Percentiles rank a stretch among this genome's conserved stretches.
Evolutionary conservation across 192 early-diverging fungal genomes (phyloP).

Genomic region (Entrophospora sp.): DNA sequence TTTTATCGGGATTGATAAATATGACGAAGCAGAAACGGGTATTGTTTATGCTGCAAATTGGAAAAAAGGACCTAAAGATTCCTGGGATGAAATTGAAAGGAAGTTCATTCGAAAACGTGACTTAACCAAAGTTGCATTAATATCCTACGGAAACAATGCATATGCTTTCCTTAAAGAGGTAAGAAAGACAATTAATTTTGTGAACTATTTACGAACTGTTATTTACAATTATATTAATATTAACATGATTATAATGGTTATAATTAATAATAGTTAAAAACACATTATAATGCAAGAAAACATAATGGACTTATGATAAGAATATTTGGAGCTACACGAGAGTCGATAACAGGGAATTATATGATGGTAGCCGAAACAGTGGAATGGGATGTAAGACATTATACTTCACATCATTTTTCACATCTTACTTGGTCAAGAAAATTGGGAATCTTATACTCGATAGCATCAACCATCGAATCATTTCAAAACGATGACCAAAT

Average conservation of each 20-base stretch:
- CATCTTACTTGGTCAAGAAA: slow-evolving; percentile 3
- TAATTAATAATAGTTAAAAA: neutral
- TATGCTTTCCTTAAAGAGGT: neutral
- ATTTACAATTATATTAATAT: too few species aligned
- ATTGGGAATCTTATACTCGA: slow-evolving; percentile 4
- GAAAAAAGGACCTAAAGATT: neutral
- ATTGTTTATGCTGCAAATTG: slow-evolving; percentile 7
- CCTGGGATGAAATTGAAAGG: neutral
- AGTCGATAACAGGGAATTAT: neutral
- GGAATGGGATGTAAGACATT: slow-evolving; percentile 20
- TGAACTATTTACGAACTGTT: too few species aligned
- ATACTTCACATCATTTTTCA: slow-evolving; percentile 9
- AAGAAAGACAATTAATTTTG: too few species aligned
- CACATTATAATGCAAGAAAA: neutral
- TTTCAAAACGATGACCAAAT: neutral
- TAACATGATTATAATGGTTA: too few species aligned
- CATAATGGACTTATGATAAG: slow-evolving; percentile 7
- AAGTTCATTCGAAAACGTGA: neutral
- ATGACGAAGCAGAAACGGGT: neutral
- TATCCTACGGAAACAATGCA: neutral
- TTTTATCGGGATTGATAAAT: slow-evolving; percentile 6
- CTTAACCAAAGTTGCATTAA: slow-evolving; percentile 8
- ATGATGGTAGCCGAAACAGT: slow-evolving; percentile 15
- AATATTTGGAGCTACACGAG: slow-evolving; percentile 13
- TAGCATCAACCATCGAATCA: neutral